Evolutionary conservation across 352 stramenopile genomes (phyloP), one percentile per base, ranked within the genome.

Genomic region (Phytophthora quininea): DNA sequence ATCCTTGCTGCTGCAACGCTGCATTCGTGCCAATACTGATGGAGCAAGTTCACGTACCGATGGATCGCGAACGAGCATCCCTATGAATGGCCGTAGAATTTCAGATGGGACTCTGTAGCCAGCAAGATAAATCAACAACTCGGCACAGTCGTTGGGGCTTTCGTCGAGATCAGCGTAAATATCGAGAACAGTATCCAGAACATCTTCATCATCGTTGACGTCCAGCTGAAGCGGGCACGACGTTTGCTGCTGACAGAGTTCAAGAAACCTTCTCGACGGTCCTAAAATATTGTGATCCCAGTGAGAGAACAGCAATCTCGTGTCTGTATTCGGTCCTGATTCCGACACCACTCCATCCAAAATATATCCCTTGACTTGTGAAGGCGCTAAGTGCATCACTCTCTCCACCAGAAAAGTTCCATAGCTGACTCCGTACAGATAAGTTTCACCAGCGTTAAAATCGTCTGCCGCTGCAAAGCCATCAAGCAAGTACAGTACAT

Each of bases 371-470:
- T 69, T 70, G 27, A 90, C 62, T 33, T 67, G 56, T 11, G 52
- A 12, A 2, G 74, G 71, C 14, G 71, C 65, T 7, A 90, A 52
- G 50, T 88, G 81, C 52, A 90, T 85, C 3, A 82, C 54, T 0
- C 81, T 72, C 46, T 88, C 77, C 5, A 79, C 71, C n/a, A 88
- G 58, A 45, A 72, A 84, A 31, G 80, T 79, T 27, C 80, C 80
- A 64, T 90, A 90, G 69, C 81, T 87, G 29, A 77, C 69, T 15
- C 79, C 82, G 30, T 89, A 87, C 4, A 89, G 58, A 50, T 72
- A 86, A 15, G 71, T 66, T 29, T 82, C 51, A 38, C 68, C 47
- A 9, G 32, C 32, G 2, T 38, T 53, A 12, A 64, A 15, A 30
- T 65, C 61, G 14, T 64, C 37, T 37, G 64, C 45, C 30, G 67